Evolutionary conservation across 768 basidiomycete genomes (phyloP).

Genomic region (Peribolospora kevripleyi): DNA sequence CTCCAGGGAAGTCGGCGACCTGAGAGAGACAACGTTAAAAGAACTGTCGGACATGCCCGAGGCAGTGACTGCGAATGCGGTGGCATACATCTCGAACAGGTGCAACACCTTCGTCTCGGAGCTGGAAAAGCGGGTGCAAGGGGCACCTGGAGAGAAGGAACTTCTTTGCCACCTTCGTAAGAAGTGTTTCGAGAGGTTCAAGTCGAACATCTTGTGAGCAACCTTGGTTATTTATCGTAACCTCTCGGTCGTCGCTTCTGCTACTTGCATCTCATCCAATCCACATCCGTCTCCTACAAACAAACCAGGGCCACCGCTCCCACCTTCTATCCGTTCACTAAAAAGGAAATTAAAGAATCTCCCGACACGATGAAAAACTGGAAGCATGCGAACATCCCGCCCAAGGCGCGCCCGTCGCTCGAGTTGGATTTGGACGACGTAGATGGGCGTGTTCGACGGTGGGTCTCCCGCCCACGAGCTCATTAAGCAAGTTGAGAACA

Average conservation of each 20-base stretch:
- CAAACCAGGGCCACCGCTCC: constrained; percentile 4
- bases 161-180: constrained; percentile 6
- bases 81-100: too few species aligned
- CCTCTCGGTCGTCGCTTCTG: neutral
- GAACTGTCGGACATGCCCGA: neutral
- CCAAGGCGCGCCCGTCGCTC: neutral
- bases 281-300: neutral
- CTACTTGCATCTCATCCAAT: constrained; percentile 4
- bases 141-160: neutral
- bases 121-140: neutral
- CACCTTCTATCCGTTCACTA: neutral
- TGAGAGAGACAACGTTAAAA: neutral
- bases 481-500: too few species aligned
- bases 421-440: neutral
- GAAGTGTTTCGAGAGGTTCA: constrained; percentile 10
- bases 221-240: constrained; percentile 1
- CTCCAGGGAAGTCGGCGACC: constrained; percentile 3
- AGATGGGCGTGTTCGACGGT: neutral
- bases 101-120: too few species aligned
- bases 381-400: neutral
- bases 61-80: too few species aligned
- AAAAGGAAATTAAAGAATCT: neutral
- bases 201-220: neutral
- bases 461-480: too few species aligned
- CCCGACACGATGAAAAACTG: neutral